These are phyloP conservation scores for Penicillium mononematosum DNA, from an alignment of 495 filamentous ascomycete species.

Conservation along the genomic window DNA sequence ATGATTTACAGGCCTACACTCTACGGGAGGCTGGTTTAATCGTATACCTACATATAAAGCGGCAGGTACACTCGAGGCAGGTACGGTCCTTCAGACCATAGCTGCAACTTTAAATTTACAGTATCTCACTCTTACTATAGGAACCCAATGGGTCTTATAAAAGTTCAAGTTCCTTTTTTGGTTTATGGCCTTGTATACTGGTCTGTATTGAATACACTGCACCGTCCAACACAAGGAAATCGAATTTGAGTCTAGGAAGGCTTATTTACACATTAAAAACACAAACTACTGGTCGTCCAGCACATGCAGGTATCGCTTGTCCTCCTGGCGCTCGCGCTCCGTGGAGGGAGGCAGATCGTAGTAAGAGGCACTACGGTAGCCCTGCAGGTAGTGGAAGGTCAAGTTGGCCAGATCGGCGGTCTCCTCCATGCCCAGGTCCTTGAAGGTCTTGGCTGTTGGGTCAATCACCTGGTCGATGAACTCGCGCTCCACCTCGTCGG, in stretches of 20 bases:
- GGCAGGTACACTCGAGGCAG: too few species aligned
- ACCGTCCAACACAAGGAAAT: slow-evolving; percentile 34
- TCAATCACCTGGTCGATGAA: slow-evolving; percentile 95
- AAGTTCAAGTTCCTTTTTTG: not conserved
- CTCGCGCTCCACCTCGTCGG: slow-evolving; percentile 90
- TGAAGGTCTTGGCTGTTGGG: slow-evolving; percentile 88
- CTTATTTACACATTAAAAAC: slow-evolving; percentile 48
- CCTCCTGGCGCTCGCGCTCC: slow-evolving; percentile 89
- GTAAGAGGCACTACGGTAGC: slow-evolving; percentile 75
- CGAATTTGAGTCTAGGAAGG: slow-evolving; percentile 37
- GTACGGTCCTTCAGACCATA: too few species aligned
- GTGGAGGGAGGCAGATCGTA: slow-evolving; percentile 94
- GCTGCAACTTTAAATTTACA: too few species aligned
- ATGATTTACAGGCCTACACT: too few species aligned
- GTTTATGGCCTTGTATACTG: not conserved
- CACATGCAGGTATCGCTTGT: slow-evolving; percentile 95
- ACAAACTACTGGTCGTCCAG: slow-evolving; percentile 75
- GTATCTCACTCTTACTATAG: too few species aligned
- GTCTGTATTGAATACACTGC: slow-evolving; percentile 5
- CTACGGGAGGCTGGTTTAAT: too few species aligned
- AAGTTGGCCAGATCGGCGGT: slow-evolving; percentile 76
- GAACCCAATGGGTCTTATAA: not conserved
- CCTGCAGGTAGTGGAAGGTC: slow-evolving; percentile 90
- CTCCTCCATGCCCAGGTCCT: slow-evolving; percentile 79
- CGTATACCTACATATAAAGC: too few species aligned